Conservation (phyloP, 2,329 filamentous ascomycete genomes). For the Pyrenophora teres region DNA sequence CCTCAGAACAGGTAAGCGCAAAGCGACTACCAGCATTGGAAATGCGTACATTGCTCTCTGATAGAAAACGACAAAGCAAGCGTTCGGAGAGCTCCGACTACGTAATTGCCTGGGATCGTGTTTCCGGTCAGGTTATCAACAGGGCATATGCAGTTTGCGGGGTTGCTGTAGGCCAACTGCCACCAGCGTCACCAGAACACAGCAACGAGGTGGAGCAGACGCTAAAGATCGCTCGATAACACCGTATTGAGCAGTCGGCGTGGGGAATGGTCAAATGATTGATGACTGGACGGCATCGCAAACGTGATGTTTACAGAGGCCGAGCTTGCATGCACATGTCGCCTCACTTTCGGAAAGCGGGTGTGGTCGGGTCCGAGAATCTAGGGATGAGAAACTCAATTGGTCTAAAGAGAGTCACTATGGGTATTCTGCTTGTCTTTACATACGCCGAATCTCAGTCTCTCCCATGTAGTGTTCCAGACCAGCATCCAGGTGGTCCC, state of each 20-base stretch:
- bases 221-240: conserved; percentile 26
- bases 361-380: conserved; percentile 17
- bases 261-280: conserved; percentile 32
- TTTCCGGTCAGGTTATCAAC: conserved; percentile 13
- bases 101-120: conserved; percentile 2
- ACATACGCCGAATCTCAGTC: conserved; percentile 86
- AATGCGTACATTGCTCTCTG: background rate
- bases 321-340: conserved; percentile 27
- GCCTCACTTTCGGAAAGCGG: conserved; percentile 28
- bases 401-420: background rate
- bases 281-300: conserved; percentile 25
- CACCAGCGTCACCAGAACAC: conserved; percentile 16
- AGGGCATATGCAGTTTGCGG: conserved; percentile 5
- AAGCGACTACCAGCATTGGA: conserved; percentile 4
- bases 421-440: background rate
- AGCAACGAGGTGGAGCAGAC: conserved; percentile 28
- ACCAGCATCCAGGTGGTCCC: conserved; percentile 79
- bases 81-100: conserved; percentile 1
- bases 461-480: conserved; percentile 87
- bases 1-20: conserved; percentile 21
- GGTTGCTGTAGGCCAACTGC: conserved; percentile 15
- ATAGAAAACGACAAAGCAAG: background rate
- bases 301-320: conserved; percentile 34
- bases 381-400: background rate
- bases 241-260: conserved; percentile 30